A percentile compares a stretch with the other conserved stretches of the same genome.
phyloP scores from a whole-genome alignment of 192 early-diverging fungal genomes.

The Phlyctochytrium arcticum region DNA sequence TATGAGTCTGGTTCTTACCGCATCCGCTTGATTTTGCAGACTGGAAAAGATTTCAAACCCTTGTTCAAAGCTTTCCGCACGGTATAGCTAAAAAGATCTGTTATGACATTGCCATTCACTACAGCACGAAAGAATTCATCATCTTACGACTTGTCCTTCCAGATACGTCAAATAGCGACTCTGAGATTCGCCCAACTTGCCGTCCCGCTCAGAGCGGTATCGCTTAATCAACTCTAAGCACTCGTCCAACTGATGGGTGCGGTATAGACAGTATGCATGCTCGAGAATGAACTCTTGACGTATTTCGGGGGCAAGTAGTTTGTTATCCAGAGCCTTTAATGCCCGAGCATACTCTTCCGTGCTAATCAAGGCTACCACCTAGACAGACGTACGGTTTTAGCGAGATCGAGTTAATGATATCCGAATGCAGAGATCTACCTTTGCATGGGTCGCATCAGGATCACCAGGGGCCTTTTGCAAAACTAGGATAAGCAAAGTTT shows the following conservation, averaged over 20 bases:
- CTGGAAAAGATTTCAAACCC: constrained; percentile 4
- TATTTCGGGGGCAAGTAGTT: background rate
- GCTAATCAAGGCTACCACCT: constrained; percentile 14
- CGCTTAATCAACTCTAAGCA: constrained; percentile 37
- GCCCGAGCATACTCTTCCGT: constrained; percentile 16
- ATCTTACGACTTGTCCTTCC: constrained; percentile 64
- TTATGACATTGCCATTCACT: background rate
- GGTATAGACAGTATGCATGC: constrained; percentile 63
- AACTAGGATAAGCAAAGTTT: no score
- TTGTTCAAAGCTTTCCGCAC: constrained; percentile 51
- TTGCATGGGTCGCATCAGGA: constrained; percentile 21
- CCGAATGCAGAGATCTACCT: background rate
- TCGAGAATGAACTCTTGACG: constrained; percentile 46
- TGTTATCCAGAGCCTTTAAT: background rate
- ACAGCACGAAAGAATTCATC: background rate
- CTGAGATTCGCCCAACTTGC: constrained; percentile 2
- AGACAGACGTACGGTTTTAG: background rate
- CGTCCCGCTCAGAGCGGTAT: background rate
- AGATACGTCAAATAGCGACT: constrained; percentile 46
- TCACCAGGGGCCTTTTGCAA: background rate
- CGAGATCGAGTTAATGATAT: background rate
- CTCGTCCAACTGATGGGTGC: constrained; percentile 52
- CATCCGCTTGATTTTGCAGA: background rate
- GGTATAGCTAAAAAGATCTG: constrained; percentile 36
- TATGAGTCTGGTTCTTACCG: background rate